phyloP scores from a whole-genome alignment of 495 filamentous ascomycete species.

The Stereocaulon alpinum region DNA sequence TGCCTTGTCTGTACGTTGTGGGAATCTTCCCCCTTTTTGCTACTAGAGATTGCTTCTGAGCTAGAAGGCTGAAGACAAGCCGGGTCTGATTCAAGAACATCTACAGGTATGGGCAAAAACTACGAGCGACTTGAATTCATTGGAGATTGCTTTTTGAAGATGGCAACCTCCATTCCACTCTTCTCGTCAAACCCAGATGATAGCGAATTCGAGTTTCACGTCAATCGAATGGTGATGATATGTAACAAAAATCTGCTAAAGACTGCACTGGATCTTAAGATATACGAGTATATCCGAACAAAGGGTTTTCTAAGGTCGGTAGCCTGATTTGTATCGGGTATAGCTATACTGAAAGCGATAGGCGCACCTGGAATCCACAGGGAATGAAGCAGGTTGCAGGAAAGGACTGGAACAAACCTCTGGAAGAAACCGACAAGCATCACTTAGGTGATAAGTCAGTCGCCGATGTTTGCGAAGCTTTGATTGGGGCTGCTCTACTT shows the following conservation, averaged over 20 bases:
- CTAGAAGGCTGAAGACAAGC: too few species aligned
- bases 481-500: conserved; percentile 83
- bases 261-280: conserved; percentile 52
- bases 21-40: too few species aligned
- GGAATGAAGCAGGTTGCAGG: conserved; percentile 55
- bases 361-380: conserved; percentile 73
- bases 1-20: too few species aligned
- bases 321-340: not conserved
- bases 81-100: too few species aligned
- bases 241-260: conserved; percentile 89
- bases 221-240: conserved; percentile 79
- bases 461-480: conserved; percentile 93
- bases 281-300: conserved; percentile 73
- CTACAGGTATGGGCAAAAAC: conserved; percentile 69
- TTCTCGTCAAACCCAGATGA: conserved; percentile 65
- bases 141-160: conserved; percentile 90
- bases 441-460: conserved; percentile 77
- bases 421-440: conserved; percentile 47
- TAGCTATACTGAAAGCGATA: conserved; percentile 11
- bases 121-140: conserved; percentile 94
- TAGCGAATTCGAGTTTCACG: conserved; percentile 81
- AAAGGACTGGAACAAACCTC: conserved; percentile 46
- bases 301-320: conserved; percentile 63
- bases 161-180: conserved; percentile 82
- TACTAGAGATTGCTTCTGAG: too few species aligned